Evolutionary conservation across 768 basidiomycete species (phyloP), one percentile per base, ranked within the genome.

Genomic region (Sarcodon aspratus): DNA sequence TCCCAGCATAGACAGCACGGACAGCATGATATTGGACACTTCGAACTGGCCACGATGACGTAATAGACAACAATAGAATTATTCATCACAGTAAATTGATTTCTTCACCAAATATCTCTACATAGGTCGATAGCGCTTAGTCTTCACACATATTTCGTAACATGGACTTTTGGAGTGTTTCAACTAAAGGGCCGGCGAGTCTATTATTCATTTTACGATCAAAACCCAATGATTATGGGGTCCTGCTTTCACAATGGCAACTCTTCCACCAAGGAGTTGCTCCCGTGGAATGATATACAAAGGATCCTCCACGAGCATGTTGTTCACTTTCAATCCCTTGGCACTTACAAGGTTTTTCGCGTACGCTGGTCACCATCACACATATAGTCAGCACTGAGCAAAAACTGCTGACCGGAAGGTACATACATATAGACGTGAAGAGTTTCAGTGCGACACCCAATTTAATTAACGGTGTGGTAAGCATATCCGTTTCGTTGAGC

Each of bases 251-350:
- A 42, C 27, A 27, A 42, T 42, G 5, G 40, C 40, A 5, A 42
- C 40, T 27, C 40, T 42, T 42, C 27, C 40, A 27, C 40, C 40
- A 42, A 42, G 40, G 9, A 42, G 40, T 17, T 42, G 17, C 13
- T 9, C 40, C 15, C 17, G 40, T 42, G 15, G 15, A 8, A 42
- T 15, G 40, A 42, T 27, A 42, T 42, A 42, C 9, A 42, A 42
- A 9, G 40, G 52, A 52, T 82, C 79, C n/a, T 62, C 63, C 31
- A 89, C 69, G 7, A 73, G 70, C 5, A 56, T 48, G 46, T 81
- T 79, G 61, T 95, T 93, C 35, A 87, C 55, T 59, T 85, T 86
- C 11, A 92, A 64, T 8, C 88, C 89, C 21, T 79, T 78, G 1
- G 76, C 71, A 43, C 72, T 61, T 31, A 85, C 70, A 13, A 90